Percentiles rank a stretch among this genome's conserved stretches.
Evolutionary conservation across 805 yeast genomes (phyloP).

Genomic region (Hanseniaspora mollemarum): DNA sequence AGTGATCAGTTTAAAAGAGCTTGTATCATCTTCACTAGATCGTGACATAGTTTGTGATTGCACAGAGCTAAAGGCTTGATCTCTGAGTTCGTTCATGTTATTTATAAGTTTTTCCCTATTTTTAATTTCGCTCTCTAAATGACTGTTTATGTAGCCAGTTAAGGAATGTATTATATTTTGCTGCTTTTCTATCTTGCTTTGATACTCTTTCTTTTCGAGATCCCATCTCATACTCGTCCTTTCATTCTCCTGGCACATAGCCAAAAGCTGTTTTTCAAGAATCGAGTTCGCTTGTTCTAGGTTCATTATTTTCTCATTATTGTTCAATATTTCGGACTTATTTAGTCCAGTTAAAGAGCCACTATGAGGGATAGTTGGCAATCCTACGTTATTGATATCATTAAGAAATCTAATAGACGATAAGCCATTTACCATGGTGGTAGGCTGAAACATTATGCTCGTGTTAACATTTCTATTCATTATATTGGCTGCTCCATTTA

Average conservation of each 20-base stretch:
- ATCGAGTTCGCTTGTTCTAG: neutral
- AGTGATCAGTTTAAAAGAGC: neutral
- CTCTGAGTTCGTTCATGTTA: neutral
- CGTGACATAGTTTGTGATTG: slow-evolving; percentile 9
- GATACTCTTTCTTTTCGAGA: neutral
- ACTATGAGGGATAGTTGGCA: neutral
- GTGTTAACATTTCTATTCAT: neutral
- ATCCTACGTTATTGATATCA: neutral
- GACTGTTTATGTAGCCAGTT: neutral
- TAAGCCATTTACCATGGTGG: slow-evolving; percentile 3
- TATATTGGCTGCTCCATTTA: neutral
- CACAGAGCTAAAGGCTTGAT: neutral
- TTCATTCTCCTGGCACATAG: neutral
- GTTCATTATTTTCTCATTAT: neutral
- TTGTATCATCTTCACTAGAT: neutral
- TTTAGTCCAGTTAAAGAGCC: neutral
- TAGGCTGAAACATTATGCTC: neutral
- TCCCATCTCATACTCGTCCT: neutral
- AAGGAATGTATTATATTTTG: neutral
- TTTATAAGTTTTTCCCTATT: slow-evolving; percentile 5
- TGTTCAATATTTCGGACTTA: neutral
- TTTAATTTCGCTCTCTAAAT: slow-evolving; percentile 5
- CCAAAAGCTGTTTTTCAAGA: neutral
- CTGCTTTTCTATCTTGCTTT: neutral
- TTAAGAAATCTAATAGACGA: slow-evolving; percentile 1